phyloP scores from a whole-genome alignment of 1,139 yeast species.

The Wickerhamiella infanticola region DNA sequence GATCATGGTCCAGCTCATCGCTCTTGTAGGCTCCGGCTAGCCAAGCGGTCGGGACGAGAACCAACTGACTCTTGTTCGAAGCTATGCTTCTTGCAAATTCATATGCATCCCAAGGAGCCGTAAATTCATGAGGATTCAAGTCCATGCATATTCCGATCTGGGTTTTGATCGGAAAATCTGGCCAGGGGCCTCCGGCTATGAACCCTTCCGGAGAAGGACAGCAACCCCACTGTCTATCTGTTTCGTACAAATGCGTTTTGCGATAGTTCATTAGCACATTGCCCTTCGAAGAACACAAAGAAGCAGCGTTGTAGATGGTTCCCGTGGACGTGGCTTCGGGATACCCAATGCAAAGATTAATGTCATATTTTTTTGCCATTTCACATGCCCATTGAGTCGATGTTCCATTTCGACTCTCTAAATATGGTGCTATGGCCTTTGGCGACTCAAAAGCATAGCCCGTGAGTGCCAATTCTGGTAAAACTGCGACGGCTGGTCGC shows the following conservation, averaged over 20 bases:
- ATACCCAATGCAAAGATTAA: constrained; percentile 69
- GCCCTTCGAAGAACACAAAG: constrained; percentile 47
- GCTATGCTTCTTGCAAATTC: constrained; percentile 52
- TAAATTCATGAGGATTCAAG: constrained; percentile 69
- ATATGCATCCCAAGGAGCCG: constrained; percentile 57
- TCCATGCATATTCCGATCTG: constrained; percentile 93
- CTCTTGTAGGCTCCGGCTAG: constrained; percentile 30
- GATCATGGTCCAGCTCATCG: constrained; percentile 14
- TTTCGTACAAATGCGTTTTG: constrained; percentile 60
- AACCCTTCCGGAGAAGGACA: constrained; percentile 39
- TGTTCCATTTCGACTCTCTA: constrained; percentile 35
- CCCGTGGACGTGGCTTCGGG: constrained; percentile 36
- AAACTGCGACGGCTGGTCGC: constrained; percentile 27
- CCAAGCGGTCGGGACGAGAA: constrained; percentile 86
- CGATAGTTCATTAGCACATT: constrained; percentile 49
- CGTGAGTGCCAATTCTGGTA: constrained; percentile 76
- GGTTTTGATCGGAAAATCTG: constrained; percentile 19
- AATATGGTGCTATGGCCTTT: constrained; percentile 41
- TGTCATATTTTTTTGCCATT: constrained; percentile 35
- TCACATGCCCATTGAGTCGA: constrained; percentile 43
- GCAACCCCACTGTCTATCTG: constrained; percentile 77
- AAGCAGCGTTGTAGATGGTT: constrained; percentile 54
- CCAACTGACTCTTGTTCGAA: constrained; percentile 34
- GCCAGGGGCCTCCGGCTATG: constrained; percentile 3
- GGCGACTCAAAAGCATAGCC: constrained; percentile 57